A percentile compares a stretch with the other conserved stretches of the same genome.
Evolutionary conservation across 345 rosid species (phyloP).

Genomic region (Linum lewisii): DNA sequence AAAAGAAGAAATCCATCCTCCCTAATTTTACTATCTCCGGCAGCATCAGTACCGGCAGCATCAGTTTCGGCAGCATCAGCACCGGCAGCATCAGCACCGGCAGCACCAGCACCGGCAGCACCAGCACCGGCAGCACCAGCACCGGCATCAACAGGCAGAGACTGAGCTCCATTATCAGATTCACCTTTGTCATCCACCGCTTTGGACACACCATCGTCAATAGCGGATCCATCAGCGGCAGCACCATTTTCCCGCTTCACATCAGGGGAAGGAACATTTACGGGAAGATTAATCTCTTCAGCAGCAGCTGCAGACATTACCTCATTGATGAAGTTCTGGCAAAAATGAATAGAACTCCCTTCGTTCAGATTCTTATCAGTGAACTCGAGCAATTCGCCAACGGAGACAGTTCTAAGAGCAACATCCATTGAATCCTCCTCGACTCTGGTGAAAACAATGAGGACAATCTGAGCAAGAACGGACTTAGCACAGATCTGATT

Average conservation of each 20-base stretch:
- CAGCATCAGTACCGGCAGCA: not conserved
- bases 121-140: slow-evolving; percentile 7
- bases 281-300: slow-evolving; percentile 28
- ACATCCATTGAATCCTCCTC: slow-evolving; percentile 63
- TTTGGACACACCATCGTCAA: slow-evolving; percentile 13
- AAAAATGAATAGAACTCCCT: slow-evolving; percentile 68
- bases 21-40: slow-evolving; percentile 50
- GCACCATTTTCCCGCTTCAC: slow-evolving; percentile 33
- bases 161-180: slow-evolving; percentile 23
- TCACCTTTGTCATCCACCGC: slow-evolving; percentile 23
- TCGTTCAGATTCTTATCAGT: slow-evolving; percentile 83
- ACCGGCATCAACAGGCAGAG: not conserved
- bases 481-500: slow-evolving; percentile 95
- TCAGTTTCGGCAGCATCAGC: slow-evolving; percentile 8
- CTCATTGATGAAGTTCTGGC: slow-evolving; percentile 69
- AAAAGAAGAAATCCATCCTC: slow-evolving; percentile 83
- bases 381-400: slow-evolving; percentile 63
- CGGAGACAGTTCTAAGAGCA: slow-evolving; percentile 42
- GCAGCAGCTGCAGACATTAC: slow-evolving; percentile 43
- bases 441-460: slow-evolving; percentile 59
- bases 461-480: slow-evolving; percentile 75
- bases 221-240: not conserved
- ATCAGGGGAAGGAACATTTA: slow-evolving; percentile 16
- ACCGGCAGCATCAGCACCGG: slow-evolving; percentile 10
- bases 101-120: not conserved